Percentiles rank a stretch among this genome's conserved stretches.
phyloP scores from a whole-genome alignment of 192 early-diverging fungal species.

The Diversispora epigaea region DNA sequence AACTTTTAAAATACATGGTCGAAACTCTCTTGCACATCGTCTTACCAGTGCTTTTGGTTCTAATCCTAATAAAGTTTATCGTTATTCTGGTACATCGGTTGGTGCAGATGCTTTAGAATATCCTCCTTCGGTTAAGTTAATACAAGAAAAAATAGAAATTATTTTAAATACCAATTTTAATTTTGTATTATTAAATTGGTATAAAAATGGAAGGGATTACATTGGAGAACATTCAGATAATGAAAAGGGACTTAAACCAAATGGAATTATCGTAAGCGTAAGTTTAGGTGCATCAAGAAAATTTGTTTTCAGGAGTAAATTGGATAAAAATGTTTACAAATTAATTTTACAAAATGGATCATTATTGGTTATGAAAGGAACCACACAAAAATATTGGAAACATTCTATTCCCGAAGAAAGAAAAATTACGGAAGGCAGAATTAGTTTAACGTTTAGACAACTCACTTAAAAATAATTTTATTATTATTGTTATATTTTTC shows the following conservation, averaged over 20 bases:
- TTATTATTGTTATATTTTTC: not conserved
- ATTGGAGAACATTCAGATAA: conserved; percentile 30
- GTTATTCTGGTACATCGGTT: conserved; percentile 17
- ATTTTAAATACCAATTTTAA: conserved; percentile 19
- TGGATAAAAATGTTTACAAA: not conserved
- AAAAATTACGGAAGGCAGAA: conserved; percentile 5
- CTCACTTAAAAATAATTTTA: not conserved
- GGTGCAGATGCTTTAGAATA: conserved; percentile 14
- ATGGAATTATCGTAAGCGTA: conserved; percentile 20
- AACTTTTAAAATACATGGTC: conserved; percentile 26
- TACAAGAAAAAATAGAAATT: conserved; percentile 22
- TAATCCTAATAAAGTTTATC: conserved; percentile 16
- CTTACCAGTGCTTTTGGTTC: conserved; percentile 24
- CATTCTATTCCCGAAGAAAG: conserved; percentile 25
- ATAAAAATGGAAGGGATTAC: conserved; percentile 23
- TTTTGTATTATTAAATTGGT: conserved; percentile 33
- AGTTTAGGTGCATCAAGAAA: conserved; percentile 24
- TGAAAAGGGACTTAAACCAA: not conserved
- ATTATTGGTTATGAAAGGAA: conserved; percentile 27
- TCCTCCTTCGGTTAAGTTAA: not conserved
- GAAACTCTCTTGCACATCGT: conserved; percentile 2
- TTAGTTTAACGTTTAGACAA: conserved; percentile 27
- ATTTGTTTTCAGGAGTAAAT: conserved; percentile 27
- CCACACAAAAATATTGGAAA: conserved; percentile 27
- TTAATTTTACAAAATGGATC: conserved; percentile 8